Evolutionary conservation across 805 yeast genomes (phyloP).

Genomic region (Metschnikowia sp.): DNA sequence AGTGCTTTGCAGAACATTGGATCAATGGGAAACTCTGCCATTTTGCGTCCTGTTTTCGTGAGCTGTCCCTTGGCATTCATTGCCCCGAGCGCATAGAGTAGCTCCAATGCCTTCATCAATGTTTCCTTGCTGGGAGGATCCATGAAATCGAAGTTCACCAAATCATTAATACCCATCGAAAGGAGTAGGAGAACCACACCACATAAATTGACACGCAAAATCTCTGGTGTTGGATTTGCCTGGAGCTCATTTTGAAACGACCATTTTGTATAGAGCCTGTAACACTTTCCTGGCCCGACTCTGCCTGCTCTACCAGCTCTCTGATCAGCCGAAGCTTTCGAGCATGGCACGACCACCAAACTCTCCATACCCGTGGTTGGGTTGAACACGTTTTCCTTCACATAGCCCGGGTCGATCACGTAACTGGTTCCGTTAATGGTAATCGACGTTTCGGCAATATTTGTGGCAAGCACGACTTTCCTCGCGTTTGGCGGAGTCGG

Average conservation of each 20-base stretch:
- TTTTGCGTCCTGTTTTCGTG: constrained; percentile 72
- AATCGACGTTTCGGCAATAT: constrained; percentile 63
- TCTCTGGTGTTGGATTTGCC: constrained; percentile 83
- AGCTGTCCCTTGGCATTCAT: constrained; percentile 74
- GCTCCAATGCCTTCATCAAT: constrained; percentile 70
- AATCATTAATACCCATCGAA: constrained; percentile 81
- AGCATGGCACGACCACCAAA: constrained; percentile 44
- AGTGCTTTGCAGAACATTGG: constrained; percentile 83
- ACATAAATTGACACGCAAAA: constrained; percentile 77
- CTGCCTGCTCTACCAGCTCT: constrained; percentile 49
- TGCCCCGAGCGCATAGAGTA: constrained; percentile 85
- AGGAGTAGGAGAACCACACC: constrained; percentile 72
- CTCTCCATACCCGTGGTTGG: constrained; percentile 44
- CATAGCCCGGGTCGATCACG: constrained; percentile 46
- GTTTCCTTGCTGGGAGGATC: constrained; percentile 82
- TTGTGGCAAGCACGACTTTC: constrained; percentile 91
- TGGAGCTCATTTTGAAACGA: constrained; percentile 76
- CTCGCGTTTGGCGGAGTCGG: constrained; percentile 77
- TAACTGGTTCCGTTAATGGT: constrained; percentile 42
- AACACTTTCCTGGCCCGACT: constrained; percentile 50
- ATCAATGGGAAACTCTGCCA: constrained; percentile 91
- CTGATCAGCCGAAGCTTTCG: constrained; percentile 45
- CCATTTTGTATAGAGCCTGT: constrained; percentile 80
- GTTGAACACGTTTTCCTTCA: constrained; percentile 42
- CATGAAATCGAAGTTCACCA: constrained; percentile 82